A percentile compares a stretch with the other conserved stretches of the same genome.
These are phyloP conservation scores for Aspergillus coremiiformis DNA, from an alignment of 495 filamentous ascomycete species.

Conservation along the genomic window DNA sequence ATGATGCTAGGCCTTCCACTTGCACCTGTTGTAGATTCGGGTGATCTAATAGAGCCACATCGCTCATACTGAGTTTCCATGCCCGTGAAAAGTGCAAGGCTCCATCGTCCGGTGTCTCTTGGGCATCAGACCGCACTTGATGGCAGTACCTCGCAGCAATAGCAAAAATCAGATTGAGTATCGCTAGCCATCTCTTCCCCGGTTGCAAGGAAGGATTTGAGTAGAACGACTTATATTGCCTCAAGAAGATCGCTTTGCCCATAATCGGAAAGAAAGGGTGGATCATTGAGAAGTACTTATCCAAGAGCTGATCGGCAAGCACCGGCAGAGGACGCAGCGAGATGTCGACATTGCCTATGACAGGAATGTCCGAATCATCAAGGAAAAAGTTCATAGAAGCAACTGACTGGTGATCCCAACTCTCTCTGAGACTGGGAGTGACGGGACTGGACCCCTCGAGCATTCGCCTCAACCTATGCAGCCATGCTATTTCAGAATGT, in stretches of 20 bases:
- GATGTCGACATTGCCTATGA: slow-evolving; percentile 39
- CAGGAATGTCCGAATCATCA: slow-evolving; percentile 43
- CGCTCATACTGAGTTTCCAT: slow-evolving; percentile 46
- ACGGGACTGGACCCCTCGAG: slow-evolving; percentile 22
- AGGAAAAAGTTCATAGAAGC: slow-evolving; percentile 48
- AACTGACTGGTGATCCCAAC: slow-evolving; percentile 21
- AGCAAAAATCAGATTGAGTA: slow-evolving; percentile 60
- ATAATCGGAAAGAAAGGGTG: slow-evolving; percentile 56
- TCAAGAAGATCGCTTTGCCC: slow-evolving; percentile 36
- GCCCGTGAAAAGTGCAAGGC: slow-evolving; percentile 53
- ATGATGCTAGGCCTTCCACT: slow-evolving; percentile 47
- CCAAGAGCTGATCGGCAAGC: slow-evolving; percentile 47
- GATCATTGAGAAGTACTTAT: slow-evolving; percentile 48
- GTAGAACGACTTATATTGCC: slow-evolving; percentile 37
- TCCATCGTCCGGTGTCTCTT: slow-evolving; percentile 24
- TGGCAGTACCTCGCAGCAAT: slow-evolving; percentile 47
- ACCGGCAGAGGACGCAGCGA: slow-evolving; percentile 41
- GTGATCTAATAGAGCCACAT: slow-evolving; percentile 42
- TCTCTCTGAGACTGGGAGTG: slow-evolving; percentile 11
- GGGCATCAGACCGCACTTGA: slow-evolving; percentile 17
- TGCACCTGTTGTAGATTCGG: slow-evolving; percentile 53
- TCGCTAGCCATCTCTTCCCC: slow-evolving; percentile 48
- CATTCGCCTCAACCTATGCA: slow-evolving; percentile 41
- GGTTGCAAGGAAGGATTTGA: slow-evolving; percentile 27
- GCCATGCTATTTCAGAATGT: slow-evolving; percentile 55